A percentile compares a stretch with the other conserved stretches of the same genome.
Evolutionary conservation across 2,329 filamentous ascomycete genomes (phyloP).

Genomic region (Anthostomella pinea): DNA sequence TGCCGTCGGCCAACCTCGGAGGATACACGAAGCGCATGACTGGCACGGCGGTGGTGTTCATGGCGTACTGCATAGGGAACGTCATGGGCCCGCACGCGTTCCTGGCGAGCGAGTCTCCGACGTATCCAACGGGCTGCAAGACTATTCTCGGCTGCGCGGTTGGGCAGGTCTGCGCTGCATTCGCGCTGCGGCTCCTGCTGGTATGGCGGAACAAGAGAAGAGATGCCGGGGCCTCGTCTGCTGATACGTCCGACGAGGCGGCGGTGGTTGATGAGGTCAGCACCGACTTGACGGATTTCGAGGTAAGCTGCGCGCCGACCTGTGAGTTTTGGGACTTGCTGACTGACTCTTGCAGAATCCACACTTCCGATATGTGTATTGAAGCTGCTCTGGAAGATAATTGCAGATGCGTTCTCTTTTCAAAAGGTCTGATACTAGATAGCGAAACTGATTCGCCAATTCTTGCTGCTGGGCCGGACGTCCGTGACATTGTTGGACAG

Average conservation of each 20-base stretch:
- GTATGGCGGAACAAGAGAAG: slow-evolving; percentile 37
- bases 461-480: too few species aligned
- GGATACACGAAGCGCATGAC: slow-evolving; percentile 48
- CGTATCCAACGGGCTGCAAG: slow-evolving; percentile 51
- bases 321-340: not conserved
- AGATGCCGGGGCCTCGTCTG: slow-evolving; percentile 26
- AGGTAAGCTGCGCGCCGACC: slow-evolving; percentile 32
- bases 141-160: slow-evolving; percentile 46
- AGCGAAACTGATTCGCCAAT: too few species aligned
- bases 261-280: slow-evolving; percentile 26
- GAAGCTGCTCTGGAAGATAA: not conserved
- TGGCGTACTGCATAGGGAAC: slow-evolving; percentile 45
- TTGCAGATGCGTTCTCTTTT: too few species aligned
- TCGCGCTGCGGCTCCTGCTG: slow-evolving; percentile 34
- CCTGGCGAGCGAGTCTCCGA: slow-evolving; percentile 41
- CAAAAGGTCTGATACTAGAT: too few species aligned
- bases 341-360: slow-evolving; percentile 19
- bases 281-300: slow-evolving; percentile 38
- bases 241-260: not conserved
- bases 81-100: slow-evolving; percentile 47
- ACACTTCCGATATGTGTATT: slow-evolving; percentile 27
- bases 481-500: too few species aligned
- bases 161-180: slow-evolving; percentile 38
- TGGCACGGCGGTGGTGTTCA: slow-evolving; percentile 43
- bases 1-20: slow-evolving; percentile 47